phyloP scores from a whole-genome alignment of 306 rosid species.

The Albizia julibrissin region DNA sequence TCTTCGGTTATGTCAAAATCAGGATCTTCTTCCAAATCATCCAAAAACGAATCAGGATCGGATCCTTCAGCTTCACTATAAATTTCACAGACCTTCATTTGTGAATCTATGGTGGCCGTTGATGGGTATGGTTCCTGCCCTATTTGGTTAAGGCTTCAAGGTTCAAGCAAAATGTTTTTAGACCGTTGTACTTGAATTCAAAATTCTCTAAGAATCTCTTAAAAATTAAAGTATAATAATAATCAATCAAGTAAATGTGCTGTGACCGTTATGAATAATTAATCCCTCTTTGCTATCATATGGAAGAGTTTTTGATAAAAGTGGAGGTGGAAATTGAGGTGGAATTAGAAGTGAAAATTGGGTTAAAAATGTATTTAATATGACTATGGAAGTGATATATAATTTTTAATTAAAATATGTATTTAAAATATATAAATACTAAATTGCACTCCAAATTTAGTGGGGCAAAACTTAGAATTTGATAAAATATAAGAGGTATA shows the following conservation, averaged over 20 bases:
- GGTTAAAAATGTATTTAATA: too few relatives aligned
- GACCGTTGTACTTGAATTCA: conserved; percentile 1
- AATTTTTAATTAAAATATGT: too few relatives aligned
- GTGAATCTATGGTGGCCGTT: conserved; percentile 43
- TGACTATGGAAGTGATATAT: too few relatives aligned
- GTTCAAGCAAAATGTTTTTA: neutral
- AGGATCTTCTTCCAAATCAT: conserved; percentile 52
- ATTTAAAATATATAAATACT: too few relatives aligned
- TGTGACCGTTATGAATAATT: neutral
- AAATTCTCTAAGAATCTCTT: neutral
- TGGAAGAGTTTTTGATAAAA: too few relatives aligned
- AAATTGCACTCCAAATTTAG: too few relatives aligned
- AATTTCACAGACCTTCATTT: conserved; percentile 8
- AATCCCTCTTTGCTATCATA: too few relatives aligned
- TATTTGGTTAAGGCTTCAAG: neutral
- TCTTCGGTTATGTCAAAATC: conserved; percentile 47
- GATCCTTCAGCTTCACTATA: conserved; percentile 44
- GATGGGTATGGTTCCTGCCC: conserved; percentile 24
- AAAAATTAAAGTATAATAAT: too few relatives aligned
- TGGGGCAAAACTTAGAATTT: too few relatives aligned
- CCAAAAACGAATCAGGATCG: conserved; percentile 29
- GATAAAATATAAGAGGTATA: too few relatives aligned
- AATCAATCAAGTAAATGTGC: neutral
- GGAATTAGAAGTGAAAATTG: too few relatives aligned
- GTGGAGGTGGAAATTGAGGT: too few relatives aligned